Conservation (phyloP, 805 yeast genomes). For the Yamadazyma kitorensis region DNA sequence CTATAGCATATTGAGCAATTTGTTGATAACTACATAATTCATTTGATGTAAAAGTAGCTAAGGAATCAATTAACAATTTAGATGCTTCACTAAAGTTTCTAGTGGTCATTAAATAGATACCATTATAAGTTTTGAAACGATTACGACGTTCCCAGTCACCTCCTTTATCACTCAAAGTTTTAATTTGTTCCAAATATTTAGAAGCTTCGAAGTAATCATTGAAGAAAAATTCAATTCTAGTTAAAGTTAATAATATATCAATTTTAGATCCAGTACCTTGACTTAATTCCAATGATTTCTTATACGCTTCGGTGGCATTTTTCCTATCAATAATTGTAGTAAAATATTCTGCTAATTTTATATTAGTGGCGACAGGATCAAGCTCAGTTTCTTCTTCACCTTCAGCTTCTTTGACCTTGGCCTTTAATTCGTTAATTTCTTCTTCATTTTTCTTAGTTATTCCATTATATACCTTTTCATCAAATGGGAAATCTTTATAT, state of each 20-base stretch:
- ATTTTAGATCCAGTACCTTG: constrained; percentile 89
- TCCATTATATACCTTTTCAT: constrained; percentile 52
- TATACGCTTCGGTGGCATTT: constrained; percentile 64
- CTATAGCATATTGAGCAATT: constrained; percentile 82
- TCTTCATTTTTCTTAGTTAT: constrained; percentile 54
- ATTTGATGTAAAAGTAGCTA: constrained; percentile 92
- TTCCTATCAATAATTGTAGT: constrained; percentile 78
- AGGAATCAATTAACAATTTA: constrained; percentile 77
- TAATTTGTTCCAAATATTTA: constrained; percentile 70
- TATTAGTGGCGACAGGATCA: constrained; percentile 74
- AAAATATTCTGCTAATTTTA: constrained; percentile 83
- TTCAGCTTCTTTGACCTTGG: constrained; percentile 50
- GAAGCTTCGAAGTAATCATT: constrained; percentile 70
- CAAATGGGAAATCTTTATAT: constrained; percentile 49
- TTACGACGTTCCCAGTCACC: constrained; percentile 99
- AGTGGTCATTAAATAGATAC: constrained; percentile 78
- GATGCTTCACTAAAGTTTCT: constrained; percentile 88
- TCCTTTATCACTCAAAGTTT: constrained; percentile 83
- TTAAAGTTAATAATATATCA: constrained; percentile 76
- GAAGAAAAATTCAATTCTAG: constrained; percentile 87
- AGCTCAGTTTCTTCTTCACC: constrained; percentile 83
- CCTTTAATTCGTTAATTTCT: constrained; percentile 52
- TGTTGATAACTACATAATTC: constrained; percentile 88
- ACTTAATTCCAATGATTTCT: constrained; percentile 72
- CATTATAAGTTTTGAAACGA: constrained; percentile 86